A percentile compares a stretch with the other conserved stretches of the same genome.
Conservation (phyloP, 495 filamentous ascomycete species). For the Neurospora terricola region DNA sequence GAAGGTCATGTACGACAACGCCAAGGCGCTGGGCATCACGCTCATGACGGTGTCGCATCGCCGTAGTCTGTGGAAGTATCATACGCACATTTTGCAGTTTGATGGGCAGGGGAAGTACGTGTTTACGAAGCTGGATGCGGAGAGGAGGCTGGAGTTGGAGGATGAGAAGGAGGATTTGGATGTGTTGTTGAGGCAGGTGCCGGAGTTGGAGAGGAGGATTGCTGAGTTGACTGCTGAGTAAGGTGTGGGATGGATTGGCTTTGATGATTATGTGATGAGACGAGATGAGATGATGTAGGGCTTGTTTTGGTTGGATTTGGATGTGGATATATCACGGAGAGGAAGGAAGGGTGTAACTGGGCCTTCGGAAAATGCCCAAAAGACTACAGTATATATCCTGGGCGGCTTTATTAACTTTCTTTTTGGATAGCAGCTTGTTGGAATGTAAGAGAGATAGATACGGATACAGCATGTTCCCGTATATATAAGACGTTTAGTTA, state of each 20-base stretch:
- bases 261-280: neutral
- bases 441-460: neutral
- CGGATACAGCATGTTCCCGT: neutral
- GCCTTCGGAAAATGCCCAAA: neutral
- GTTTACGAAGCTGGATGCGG: constrained; percentile 85
- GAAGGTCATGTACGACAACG: constrained; percentile 91
- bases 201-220: constrained; percentile 78
- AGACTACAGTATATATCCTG: neutral
- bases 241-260: neutral
- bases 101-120: constrained; percentile 88
- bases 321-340: neutral
- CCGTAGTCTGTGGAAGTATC: constrained; percentile 91
- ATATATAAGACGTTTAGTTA: neutral
- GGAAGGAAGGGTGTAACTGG: neutral
- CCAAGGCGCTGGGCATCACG: constrained; percentile 82
- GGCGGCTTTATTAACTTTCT: neutral
- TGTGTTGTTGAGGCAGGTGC: constrained; percentile 67
- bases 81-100: constrained; percentile 87
- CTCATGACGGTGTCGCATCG: constrained; percentile 93
- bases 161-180: constrained; percentile 97
- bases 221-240: constrained; percentile 53
- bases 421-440: neutral
- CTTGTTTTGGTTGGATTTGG: neutral
- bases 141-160: constrained; percentile 73
- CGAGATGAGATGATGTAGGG: neutral